These are phyloP conservation scores for Picocystis sp. DNA, from an alignment of 163 green algal species.

Conservation along the genomic window DNA sequence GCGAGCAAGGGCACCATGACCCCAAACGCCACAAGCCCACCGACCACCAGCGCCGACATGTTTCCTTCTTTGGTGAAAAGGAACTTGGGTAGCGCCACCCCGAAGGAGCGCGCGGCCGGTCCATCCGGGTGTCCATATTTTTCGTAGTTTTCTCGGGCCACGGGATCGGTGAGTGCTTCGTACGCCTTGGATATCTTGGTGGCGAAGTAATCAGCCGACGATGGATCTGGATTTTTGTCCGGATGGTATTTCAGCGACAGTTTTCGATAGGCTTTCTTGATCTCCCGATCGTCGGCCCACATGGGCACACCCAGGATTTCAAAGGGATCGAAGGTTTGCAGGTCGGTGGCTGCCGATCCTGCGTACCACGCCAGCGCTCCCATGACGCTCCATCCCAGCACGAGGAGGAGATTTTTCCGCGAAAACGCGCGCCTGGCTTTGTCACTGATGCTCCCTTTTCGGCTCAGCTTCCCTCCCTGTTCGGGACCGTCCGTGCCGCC, in stretches of 20 bases:
- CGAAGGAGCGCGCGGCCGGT: conserved; percentile 49
- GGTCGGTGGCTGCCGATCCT: no score
- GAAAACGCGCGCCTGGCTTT: no score
- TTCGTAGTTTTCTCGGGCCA: conserved; percentile 73
- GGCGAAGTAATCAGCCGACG: conserved; percentile 73
- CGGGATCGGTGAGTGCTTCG: conserved; percentile 81
- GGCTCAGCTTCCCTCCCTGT: no score
- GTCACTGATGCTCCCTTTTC: no score
- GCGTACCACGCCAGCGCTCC: no score
- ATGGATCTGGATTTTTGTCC: conserved; percentile 48
- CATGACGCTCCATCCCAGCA: no score
- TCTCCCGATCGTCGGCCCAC: conserved; percentile 25
- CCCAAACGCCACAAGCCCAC: conserved; percentile 55
- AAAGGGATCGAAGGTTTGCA: conserved; percentile 81
- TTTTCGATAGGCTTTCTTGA: conserved; percentile 49
- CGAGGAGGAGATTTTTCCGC: no score
- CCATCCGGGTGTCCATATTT: conserved; percentile 95
- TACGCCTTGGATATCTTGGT: conserved; percentile 90
- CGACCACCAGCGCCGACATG: conserved; percentile 59
- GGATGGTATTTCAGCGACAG: conserved; percentile 64
- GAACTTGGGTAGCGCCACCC: conserved; percentile 77
- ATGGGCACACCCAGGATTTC: conserved; percentile 60
- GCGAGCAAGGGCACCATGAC: conserved; percentile 70
- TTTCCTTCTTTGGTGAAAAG: conserved; percentile 46
- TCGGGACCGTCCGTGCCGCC: no score